Conservation (phyloP, 106 monocot species). For the Dactylorhiza incarnata region DNA sequence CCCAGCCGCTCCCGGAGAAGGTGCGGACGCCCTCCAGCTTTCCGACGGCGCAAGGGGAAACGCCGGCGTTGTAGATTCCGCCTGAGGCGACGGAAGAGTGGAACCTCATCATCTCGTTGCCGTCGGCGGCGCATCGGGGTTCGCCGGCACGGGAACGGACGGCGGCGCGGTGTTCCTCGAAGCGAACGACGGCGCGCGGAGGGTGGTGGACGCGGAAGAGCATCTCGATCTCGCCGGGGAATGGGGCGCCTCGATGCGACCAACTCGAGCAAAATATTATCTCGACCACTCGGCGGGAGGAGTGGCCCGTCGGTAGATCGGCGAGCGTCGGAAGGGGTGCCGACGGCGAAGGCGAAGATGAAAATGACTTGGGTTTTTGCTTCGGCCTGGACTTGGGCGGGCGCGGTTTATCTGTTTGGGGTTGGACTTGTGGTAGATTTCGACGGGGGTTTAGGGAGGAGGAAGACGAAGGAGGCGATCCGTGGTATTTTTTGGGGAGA, state of each 20-base stretch:
- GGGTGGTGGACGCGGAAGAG: slow-evolving; percentile 80
- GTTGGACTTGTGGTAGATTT: slow-evolving; percentile 7
- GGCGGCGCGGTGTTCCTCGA: slow-evolving; percentile 69
- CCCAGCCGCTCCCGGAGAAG: slow-evolving; percentile 56
- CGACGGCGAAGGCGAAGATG: slow-evolving; percentile 14
- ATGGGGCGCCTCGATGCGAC: slow-evolving; percentile 31
- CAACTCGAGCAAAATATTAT: slow-evolving; percentile 74
- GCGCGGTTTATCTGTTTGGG: slow-evolving; percentile 12
- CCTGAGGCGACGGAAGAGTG: slow-evolving; percentile 14
- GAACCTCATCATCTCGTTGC: slow-evolving; percentile 94
- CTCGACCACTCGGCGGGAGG: slow-evolving; percentile 69
- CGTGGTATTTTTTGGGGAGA: slow-evolving; percentile 12
- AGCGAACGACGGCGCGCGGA: slow-evolving; percentile 43
- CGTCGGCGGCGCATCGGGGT: slow-evolving; percentile 70
- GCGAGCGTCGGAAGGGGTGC: slow-evolving; percentile 28
- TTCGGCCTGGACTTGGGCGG: slow-evolving; percentile 8
- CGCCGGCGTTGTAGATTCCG: slow-evolving; percentile 21
- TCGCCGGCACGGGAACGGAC: slow-evolving; percentile 27
- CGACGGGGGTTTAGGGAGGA: not conserved
- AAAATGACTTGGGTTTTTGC: slow-evolving; percentile 9
- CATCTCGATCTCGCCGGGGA: slow-evolving; percentile 63
- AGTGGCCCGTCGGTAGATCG: slow-evolving; percentile 52
- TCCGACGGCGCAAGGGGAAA: not conserved
- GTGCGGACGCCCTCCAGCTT: slow-evolving; percentile 33
- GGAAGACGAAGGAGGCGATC: not conserved